Evolutionary conservation across 2,329 filamentous ascomycete species (phyloP), one percentile per base, ranked within the genome.

Genomic region (Mycosphaerella sp.): DNA sequence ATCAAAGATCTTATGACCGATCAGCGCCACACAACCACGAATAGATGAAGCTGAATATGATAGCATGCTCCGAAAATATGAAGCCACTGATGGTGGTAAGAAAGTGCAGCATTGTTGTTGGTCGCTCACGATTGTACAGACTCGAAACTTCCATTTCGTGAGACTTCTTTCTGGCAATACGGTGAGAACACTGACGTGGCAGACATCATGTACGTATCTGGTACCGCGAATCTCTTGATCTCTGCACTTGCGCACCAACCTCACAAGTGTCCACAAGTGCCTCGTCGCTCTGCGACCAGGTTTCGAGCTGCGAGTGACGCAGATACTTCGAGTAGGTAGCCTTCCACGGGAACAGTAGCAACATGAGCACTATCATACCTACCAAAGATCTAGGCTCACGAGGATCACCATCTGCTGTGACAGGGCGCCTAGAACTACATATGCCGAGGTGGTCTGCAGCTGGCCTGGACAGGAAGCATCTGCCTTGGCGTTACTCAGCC

Each of bases 381-480:
- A 26, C 11, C 17, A 11, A 26, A 21, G 17, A 17, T 11, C 14
- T 21, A 42, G 8, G 14, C 34, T 51, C 48, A 40, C 48, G 48
- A 51, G 41, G 48, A 44, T 45, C 14, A 36, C 41, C 48, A 41
- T 38, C 36, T 45, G 41, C 48, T 51, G 48, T 31, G 38, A 29
- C 17, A 36, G 29, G 11, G 41, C 42, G 42, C 21, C 42, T 21
- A 21, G 21, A 21, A 21, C 45, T 42, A 23, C 48, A 51, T 45
- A 41, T 32, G 42, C 26, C 48, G 38, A 51, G 26, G 39, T 45
- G 32, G 42, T 21, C 48, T 34, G 29, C 31, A 41, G 40, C 48
- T 45, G 41, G 7, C 6, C 34, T 10, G 34, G 17, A 45, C 48
- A 45, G 42, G 45, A 51, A 26, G 38, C 41, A 41, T 11, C 48